phyloP scores from a whole-genome alignment of 108 stramenopile genomes.

The Licmophora abbreviata region DNA sequence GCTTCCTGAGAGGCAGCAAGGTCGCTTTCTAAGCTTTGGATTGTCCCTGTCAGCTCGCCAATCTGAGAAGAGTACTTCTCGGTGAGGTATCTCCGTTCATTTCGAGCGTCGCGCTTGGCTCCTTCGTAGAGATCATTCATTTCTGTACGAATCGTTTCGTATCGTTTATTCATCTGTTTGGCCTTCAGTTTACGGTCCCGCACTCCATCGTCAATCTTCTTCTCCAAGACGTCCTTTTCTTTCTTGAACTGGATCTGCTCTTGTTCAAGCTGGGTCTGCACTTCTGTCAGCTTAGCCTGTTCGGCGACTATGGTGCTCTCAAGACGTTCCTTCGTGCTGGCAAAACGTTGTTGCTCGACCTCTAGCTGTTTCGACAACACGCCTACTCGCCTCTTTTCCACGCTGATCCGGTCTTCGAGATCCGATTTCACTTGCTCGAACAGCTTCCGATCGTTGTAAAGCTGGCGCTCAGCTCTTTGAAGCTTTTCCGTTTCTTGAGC shows the following conservation, averaged over 20 bases:
- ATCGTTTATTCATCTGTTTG: constrained; percentile 40
- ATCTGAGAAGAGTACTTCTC: constrained; percentile 30
- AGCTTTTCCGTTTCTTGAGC: constrained; percentile 3
- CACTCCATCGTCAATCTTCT: constrained; percentile 8
- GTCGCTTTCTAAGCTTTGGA: constrained; percentile 16
- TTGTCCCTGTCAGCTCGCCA: constrained; percentile 9
- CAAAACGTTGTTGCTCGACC: constrained; percentile 14
- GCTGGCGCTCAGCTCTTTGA: neutral
- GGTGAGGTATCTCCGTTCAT: constrained; percentile 23
- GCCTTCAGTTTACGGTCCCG: constrained; percentile 25
- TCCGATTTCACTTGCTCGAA: constrained; percentile 8
- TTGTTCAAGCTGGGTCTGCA: neutral
- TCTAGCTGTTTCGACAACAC: constrained; percentile 15
- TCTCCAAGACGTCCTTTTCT: constrained; percentile 12
- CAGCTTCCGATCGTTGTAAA: constrained; percentile 9
- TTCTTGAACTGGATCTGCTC: constrained; percentile 5
- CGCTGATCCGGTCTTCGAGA: constrained; percentile 18
- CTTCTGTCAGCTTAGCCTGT: constrained; percentile 3
- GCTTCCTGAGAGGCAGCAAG: constrained; percentile 8
- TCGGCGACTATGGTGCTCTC: constrained; percentile 17
- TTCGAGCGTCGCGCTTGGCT: constrained; percentile 36
- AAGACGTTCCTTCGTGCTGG: constrained; percentile 15
- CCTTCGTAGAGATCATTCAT: constrained; percentile 40
- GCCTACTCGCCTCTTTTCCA: constrained; percentile 13
- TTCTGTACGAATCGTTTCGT: constrained; percentile 34